Conservation (phyloP, 192 early-diverging fungal genomes). For the Paraglomus brasilianum region DNA sequence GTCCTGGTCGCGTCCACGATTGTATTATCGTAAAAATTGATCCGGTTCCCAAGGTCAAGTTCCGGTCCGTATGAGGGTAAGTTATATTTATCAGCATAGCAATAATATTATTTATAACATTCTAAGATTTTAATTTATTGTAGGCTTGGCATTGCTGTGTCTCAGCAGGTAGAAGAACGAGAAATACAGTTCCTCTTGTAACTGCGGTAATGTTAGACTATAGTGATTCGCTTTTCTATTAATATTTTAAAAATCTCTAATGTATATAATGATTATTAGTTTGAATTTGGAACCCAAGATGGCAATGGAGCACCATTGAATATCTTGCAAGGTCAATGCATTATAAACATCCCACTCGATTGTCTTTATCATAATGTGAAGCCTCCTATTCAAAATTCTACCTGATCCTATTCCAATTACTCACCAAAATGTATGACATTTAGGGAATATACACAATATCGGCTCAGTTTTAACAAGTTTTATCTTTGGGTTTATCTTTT, state of each 20-base stretch:
- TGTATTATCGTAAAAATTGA: slow-evolving; percentile 30
- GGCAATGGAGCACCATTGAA: slow-evolving; percentile 13
- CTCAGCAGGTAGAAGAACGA: not conserved
- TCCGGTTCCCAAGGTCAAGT: slow-evolving; percentile 11
- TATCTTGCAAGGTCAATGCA: slow-evolving; percentile 11
- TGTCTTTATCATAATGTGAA: slow-evolving; percentile 10
- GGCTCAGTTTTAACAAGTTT: slow-evolving; percentile 1
- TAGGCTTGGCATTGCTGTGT: slow-evolving; percentile 24
- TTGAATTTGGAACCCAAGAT: slow-evolving; percentile 23
- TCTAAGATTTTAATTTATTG: not conserved
- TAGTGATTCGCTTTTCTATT: slow-evolving; percentile 6
- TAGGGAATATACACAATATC: slow-evolving; percentile 13
- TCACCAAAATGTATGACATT: too few relatives aligned
- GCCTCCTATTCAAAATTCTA: slow-evolving; percentile 3
- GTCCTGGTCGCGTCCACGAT: slow-evolving; percentile 21
- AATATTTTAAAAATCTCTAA: slow-evolving; percentile 19
- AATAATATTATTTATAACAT: slow-evolving; percentile 30
- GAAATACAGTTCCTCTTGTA: slow-evolving; percentile 3
- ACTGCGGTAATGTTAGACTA: slow-evolving; percentile 25
- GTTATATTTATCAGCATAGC: slow-evolving; percentile 26
- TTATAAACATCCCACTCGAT: slow-evolving; percentile 1
- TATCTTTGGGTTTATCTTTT: slow-evolving; percentile 14
- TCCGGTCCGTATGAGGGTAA: slow-evolving; percentile 28
- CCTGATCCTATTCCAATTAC: slow-evolving; percentile 11
- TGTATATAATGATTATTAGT: slow-evolving; percentile 21